phyloP scores from a whole-genome alignment of 2,329 filamentous ascomycete species.

The Arthrocladium fulminans region DNA sequence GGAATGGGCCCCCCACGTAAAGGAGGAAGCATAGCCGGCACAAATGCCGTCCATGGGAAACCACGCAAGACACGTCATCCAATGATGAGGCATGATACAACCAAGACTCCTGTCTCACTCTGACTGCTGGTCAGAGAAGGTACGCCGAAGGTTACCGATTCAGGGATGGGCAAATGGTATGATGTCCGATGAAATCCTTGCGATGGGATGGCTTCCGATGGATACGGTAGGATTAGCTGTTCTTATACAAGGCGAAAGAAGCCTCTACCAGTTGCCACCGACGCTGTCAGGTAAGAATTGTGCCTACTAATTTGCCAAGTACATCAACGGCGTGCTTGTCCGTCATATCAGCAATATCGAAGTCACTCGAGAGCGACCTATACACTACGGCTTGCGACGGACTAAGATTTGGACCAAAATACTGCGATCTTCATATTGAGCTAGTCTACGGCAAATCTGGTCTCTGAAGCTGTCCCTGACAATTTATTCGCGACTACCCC shows the following conservation, averaged over 20 bases:
- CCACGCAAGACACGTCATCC: background rate
- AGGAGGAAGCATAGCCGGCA: background rate
- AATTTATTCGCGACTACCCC: background rate
- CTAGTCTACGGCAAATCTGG: too few relatives aligned
- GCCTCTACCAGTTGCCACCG: background rate
- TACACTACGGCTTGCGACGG: too few relatives aligned
- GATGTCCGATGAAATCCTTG: background rate
- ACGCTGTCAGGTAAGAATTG: too few relatives aligned
- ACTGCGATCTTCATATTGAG: too few relatives aligned
- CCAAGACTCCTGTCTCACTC: background rate
- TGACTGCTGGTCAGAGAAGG: background rate
- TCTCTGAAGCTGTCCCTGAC: too few relatives aligned
- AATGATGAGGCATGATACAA: background rate
- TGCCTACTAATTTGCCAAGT: too few relatives aligned
- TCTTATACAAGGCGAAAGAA: background rate
- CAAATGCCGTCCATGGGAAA: constrained; percentile 1
- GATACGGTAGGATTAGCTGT: background rate
- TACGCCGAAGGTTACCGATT: constrained; percentile 7
- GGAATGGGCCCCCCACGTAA: constrained; percentile 5
- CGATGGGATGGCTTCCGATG: background rate
- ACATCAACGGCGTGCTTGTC: too few relatives aligned
- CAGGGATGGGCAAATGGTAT: background rate
- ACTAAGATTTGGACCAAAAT: too few relatives aligned
- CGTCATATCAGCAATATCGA: too few relatives aligned
- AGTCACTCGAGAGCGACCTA: too few relatives aligned